These are phyloP conservation scores for Ganoderma lucidum DNA, from an alignment of 1,284 basidiomycete genomes.

Conservation along the genomic window DNA sequence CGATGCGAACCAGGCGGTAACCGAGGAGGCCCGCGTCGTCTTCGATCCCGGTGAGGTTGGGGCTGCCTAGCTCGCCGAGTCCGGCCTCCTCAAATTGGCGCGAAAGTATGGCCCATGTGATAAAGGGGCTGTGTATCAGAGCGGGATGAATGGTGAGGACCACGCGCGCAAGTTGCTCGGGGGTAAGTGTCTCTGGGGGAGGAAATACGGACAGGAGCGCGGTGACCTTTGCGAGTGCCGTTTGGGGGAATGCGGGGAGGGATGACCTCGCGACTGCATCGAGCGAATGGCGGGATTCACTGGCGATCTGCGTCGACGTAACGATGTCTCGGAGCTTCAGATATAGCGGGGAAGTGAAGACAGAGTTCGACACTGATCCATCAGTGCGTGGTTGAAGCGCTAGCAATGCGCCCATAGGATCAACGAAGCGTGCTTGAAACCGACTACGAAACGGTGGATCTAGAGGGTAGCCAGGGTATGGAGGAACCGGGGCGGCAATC, in stretches of 20 bases:
- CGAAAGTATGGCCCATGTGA: slow-evolving; percentile 67
- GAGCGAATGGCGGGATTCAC: slow-evolving; percentile 59
- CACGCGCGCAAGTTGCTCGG: slow-evolving; percentile 59
- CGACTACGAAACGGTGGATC: slow-evolving; percentile 75
- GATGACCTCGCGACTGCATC: slow-evolving; percentile 58
- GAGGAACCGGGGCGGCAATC: slow-evolving; percentile 71
- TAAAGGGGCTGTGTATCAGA: slow-evolving; percentile 59
- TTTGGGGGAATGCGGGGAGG: slow-evolving; percentile 69
- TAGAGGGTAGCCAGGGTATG: slow-evolving; percentile 70
- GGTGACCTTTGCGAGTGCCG: slow-evolving; percentile 59
- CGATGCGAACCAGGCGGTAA: slow-evolving; percentile 53
- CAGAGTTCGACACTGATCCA: not conserved
- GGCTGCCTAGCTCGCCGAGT: slow-evolving; percentile 60
- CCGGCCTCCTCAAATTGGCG: slow-evolving; percentile 61
- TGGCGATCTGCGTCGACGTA: slow-evolving; percentile 66
- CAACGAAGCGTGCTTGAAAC: slow-evolving; percentile 72
- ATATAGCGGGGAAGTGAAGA: slow-evolving; percentile 41
- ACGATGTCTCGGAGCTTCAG: slow-evolving; percentile 61
- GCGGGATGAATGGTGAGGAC: slow-evolving; percentile 63
- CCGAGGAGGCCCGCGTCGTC: slow-evolving; percentile 60
- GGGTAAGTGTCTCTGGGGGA: slow-evolving; percentile 48
- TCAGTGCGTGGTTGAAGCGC: slow-evolving; percentile 45
- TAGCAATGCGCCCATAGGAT: slow-evolving; percentile 63
- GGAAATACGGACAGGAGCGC: slow-evolving; percentile 55
- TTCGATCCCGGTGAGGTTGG: slow-evolving; percentile 47